Conservation (phyloP, 225 moss, liverwort and hornwort genomes). For the Sphagnum contortum region DNA sequence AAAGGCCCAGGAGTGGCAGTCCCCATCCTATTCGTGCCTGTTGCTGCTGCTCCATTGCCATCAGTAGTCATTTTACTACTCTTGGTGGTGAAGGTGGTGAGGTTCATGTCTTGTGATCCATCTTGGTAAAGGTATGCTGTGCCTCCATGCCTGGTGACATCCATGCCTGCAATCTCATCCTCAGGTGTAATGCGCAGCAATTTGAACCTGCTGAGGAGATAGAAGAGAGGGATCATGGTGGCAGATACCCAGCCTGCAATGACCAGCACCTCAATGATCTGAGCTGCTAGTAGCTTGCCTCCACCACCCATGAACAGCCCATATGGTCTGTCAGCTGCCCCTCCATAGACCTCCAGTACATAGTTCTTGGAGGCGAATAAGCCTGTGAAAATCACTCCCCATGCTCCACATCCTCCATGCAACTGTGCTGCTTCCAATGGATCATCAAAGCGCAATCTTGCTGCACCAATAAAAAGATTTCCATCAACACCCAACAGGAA, state of each 20-base stretch:
- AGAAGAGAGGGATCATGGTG: slow-evolving; percentile 69
- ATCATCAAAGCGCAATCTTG: slow-evolving; percentile 45
- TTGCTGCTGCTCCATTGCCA: too few species aligned
- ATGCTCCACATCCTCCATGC: slow-evolving; percentile 81
- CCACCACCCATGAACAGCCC: slow-evolving; percentile 85
- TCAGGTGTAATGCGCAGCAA: slow-evolving; percentile 56
- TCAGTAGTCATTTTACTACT: too few species aligned
- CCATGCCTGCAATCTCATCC: slow-evolving; percentile 77
- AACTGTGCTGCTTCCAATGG: slow-evolving; percentile 87
- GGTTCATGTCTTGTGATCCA: slow-evolving; percentile 18
- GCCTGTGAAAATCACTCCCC: slow-evolving; percentile 75
- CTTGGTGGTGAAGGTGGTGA: background rate
- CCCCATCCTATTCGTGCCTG: too few species aligned
- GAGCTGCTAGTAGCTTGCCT: slow-evolving; percentile 60
- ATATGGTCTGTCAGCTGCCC: slow-evolving; percentile 21
- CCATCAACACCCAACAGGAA: background rate
- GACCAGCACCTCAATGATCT: slow-evolving; percentile 65
- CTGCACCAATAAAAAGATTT: background rate
- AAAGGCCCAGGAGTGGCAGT: too few species aligned
- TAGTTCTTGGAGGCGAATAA: slow-evolving; percentile 62
- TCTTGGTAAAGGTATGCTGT: slow-evolving; percentile 57
- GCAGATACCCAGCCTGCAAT: slow-evolving; percentile 50
- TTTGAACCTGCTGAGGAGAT: slow-evolving; percentile 22
- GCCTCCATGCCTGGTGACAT: slow-evolving; percentile 70
- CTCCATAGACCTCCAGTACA: slow-evolving; percentile 23